Evolutionary conservation across 208 protist species (phyloP), one percentile per base, ranked within the genome.

Genomic region (Paratrypanosoma confusum): DNA sequence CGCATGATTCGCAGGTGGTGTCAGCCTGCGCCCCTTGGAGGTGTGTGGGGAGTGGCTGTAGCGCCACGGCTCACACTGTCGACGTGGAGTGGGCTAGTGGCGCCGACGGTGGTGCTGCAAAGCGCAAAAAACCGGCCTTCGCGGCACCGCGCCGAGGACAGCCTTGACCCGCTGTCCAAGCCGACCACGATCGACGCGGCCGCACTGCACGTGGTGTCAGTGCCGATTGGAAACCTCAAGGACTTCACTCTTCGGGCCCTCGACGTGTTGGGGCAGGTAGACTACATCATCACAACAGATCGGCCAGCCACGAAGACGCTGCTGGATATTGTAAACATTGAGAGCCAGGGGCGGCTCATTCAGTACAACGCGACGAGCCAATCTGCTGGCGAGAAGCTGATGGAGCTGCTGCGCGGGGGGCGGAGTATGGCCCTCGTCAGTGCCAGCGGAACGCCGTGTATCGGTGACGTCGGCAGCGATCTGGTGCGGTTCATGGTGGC

Each of bases 201-300:
- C 16, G 60, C 68, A 2, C 58, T 94, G 21, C 79, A 94, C 47
- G 61, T 94, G 32, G 85, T 94, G 39, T 83, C 85, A 5, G 71
- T 89, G n/a, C 85, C 85, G 8, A 90, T 94, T 55, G 85, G 85
- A 18, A 94, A 94, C 49, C 42, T 94, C 20, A 94, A 94, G 32
- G 85, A 94, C 64, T 90, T 94, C 64, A 71, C 76, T 17, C 57
- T 85, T 25, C 81, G 85, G 17, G 70, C 79, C 6, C 46, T 94
- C 17, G 81, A 94, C 24, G 69, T 90, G 31, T 65, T 94, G 32
- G 63, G 64, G 13, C 57, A 73, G 4, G 81, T 90, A 11, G 85
- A 94, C 51, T 94, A 94, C 79, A 88, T 94, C 37, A 52, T 90
- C 20, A 88, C 79, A 0, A 71, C 71, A 0, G 78, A 94, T 50